These are phyloP conservation scores for Penicillium sp. DNA, from an alignment of 2,329 filamentous ascomycete genomes.

Conservation along the genomic window DNA sequence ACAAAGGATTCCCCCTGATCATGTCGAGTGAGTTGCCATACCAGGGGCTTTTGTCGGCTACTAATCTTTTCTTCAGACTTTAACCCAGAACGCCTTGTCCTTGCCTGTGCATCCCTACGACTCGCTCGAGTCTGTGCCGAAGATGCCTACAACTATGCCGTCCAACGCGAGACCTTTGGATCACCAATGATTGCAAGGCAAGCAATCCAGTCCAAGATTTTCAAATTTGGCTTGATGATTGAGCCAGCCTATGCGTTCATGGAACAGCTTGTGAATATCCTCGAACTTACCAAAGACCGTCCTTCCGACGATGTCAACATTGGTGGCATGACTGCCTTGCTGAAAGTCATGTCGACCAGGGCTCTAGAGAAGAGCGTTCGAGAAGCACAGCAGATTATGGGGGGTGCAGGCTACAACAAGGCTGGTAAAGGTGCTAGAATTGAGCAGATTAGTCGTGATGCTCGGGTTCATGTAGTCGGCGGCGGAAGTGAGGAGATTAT, in stretches of 20 bases:
- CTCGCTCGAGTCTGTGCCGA: conserved; percentile 60
- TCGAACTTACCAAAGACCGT: conserved; percentile 45
- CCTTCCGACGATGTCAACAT: conserved; percentile 43
- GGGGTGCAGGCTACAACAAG: conserved; percentile 53
- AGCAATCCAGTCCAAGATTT: conserved; percentile 59
- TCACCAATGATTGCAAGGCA: conserved; percentile 57
- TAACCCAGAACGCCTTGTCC: conserved; percentile 70
- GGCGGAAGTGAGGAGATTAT: conserved; percentile 44
- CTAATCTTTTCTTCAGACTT: conserved; percentile 50
- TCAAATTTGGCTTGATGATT: conserved; percentile 59
- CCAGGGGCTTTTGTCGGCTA: neutral
- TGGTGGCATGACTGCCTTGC: conserved; percentile 52
- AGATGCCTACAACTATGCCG: conserved; percentile 60
- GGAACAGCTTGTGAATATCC: conserved; percentile 59
- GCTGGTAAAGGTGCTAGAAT: conserved; percentile 51
- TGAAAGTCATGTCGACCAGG: conserved; percentile 54
- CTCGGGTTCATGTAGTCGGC: conserved; percentile 47
- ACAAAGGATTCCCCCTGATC: conserved; percentile 68
- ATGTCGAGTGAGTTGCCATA: conserved; percentile 56
- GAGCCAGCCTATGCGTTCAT: conserved; percentile 62
- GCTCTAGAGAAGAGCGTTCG: conserved; percentile 54
- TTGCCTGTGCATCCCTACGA: conserved; percentile 63
- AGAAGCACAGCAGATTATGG: conserved; percentile 57
- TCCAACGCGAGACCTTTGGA: conserved; percentile 64
- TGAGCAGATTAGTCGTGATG: conserved; percentile 55